Evolutionary conservation across 768 basidiomycete species (phyloP).

Genomic region (Lactifluus piperatus): DNA sequence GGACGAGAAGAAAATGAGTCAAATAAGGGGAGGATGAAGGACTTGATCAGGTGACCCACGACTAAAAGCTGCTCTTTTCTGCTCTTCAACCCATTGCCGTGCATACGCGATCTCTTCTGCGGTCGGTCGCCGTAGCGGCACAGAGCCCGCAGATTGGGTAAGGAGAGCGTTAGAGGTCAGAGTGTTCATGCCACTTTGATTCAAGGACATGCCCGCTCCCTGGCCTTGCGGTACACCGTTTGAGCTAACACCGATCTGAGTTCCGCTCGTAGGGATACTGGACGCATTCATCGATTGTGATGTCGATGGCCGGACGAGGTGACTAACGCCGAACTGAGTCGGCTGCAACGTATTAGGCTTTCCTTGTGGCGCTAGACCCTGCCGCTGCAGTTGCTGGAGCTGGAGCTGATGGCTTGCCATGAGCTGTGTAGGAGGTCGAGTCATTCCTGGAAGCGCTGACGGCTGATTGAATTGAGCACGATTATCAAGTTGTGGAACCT

Average conservation of each 20-base stretch:
- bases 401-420: background rate
- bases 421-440: background rate
- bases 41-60: background rate
- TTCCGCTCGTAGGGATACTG: background rate
- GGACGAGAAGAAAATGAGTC: background rate
- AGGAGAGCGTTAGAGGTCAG: background rate
- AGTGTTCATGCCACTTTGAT: background rate
- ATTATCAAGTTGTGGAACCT: slow-evolving; percentile 2
- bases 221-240: slow-evolving; percentile 1
- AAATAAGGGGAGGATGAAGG: background rate
- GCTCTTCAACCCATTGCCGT: slow-evolving; percentile 7
- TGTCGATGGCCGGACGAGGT: background rate
- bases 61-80: background rate
- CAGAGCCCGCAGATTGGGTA: background rate
- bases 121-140: background rate
- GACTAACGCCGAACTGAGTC: background rate
- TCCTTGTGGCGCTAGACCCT: background rate
- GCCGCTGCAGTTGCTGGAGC: slow-evolving; percentile 1
- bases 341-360: background rate
- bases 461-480: slow-evolving; percentile 6
- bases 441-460: background rate
- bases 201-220: slow-evolving; percentile 4
- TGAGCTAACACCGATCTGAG: background rate
- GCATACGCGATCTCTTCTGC: background rate
- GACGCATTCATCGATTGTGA: slow-evolving; percentile 1